Conservation (phyloP, 164 flowering plant species). For the Hamamelis virginiana region DNA sequence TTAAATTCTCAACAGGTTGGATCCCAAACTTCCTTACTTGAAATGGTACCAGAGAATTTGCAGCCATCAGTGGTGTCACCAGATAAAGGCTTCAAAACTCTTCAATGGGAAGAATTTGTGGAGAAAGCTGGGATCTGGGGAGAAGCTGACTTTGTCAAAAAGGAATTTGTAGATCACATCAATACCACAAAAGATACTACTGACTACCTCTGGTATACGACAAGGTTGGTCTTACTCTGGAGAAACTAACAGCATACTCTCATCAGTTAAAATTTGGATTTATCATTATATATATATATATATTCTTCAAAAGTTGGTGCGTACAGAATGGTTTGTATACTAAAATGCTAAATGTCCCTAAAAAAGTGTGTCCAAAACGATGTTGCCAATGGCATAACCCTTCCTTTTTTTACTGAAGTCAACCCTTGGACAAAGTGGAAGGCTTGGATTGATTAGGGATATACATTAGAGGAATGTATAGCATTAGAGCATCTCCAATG, state of each 20-base stretch:
- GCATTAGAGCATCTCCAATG: no score
- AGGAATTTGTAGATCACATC: constrained; percentile 82
- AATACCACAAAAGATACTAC: constrained; percentile 93
- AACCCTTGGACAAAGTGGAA: no score
- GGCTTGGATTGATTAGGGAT: no score
- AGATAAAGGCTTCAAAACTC: constrained; percentile 33
- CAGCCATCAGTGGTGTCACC: constrained; percentile 32
- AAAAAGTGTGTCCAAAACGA: no score
- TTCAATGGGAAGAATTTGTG: constrained; percentile 71
- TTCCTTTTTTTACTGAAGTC: no score
- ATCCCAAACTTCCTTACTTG: constrained; percentile 58
- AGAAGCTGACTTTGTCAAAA: constrained; percentile 59
- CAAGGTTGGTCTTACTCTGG: constrained; percentile 56
- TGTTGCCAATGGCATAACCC: no score
- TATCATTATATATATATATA: neutral
- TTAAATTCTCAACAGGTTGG: constrained; percentile 54
- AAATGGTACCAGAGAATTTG: constrained; percentile 74
- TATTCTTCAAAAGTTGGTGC: neutral
- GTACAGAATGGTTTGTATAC: no score
- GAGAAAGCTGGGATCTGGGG: constrained; percentile 89
- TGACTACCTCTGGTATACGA: constrained; percentile 93
- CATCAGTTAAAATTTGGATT: neutral
- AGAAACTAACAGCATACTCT: neutral
- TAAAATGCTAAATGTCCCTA: no score
- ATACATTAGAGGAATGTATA: no score